phyloP scores from a whole-genome alignment of 2,329 filamentous ascomycete genomes.

The Didymella glomerata region DNA sequence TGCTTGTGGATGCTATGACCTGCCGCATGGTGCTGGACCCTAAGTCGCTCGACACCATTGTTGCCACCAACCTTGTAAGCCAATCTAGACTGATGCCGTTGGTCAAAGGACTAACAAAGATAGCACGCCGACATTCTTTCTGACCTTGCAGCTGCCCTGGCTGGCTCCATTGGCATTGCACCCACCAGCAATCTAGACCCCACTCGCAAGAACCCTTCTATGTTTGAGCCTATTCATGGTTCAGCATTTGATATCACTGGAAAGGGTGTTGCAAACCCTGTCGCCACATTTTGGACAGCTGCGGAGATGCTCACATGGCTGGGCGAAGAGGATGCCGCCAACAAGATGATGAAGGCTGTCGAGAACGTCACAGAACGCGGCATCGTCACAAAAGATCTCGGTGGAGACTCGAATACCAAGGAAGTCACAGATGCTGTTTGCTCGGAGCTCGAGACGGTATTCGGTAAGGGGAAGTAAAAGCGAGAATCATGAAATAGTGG shows the following conservation, averaged over 20 bases:
- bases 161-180: slow-evolving; percentile 76
- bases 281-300: slow-evolving; percentile 67
- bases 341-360: slow-evolving; percentile 61
- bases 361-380: slow-evolving; percentile 63
- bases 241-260: slow-evolving; percentile 67
- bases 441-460: slow-evolving; percentile 46
- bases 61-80: slow-evolving; percentile 65
- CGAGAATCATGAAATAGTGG: background rate
- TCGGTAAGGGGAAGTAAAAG: slow-evolving; percentile 7
- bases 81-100: no score
- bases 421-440: slow-evolving; percentile 56
- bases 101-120: slow-evolving; percentile 2
- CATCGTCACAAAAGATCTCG: slow-evolving; percentile 63
- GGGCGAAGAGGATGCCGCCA: slow-evolving; percentile 62
- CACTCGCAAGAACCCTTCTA: slow-evolving; percentile 65
- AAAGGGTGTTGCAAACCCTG: slow-evolving; percentile 65
- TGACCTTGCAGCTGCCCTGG: slow-evolving; percentile 73
- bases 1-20: slow-evolving; percentile 74
- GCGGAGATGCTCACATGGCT: slow-evolving; percentile 67
- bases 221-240: slow-evolving; percentile 70
- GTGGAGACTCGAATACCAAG: slow-evolving; percentile 55
- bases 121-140: slow-evolving; percentile 71
- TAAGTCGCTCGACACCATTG: slow-evolving; percentile 67
- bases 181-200: slow-evolving; percentile 69
- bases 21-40: slow-evolving; percentile 70